A percentile compares a stretch with the other conserved stretches of the same genome.
phyloP scores from a whole-genome alignment of 345 rosid species.

The Salix udensis region DNA sequence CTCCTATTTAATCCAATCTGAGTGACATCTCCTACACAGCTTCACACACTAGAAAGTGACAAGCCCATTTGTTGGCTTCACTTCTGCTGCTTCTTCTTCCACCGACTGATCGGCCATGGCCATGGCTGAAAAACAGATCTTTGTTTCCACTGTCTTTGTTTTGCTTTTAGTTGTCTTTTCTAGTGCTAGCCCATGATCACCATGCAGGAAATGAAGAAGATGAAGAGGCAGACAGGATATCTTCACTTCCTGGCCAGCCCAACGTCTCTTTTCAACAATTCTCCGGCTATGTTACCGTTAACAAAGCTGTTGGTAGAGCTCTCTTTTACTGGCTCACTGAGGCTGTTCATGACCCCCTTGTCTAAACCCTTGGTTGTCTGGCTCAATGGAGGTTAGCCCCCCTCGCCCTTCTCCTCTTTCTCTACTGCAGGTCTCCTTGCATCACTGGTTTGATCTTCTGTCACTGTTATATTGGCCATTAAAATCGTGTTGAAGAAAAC shows the following conservation, averaged over 20 bases:
- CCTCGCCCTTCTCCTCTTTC: not conserved
- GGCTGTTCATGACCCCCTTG: constrained; percentile 46
- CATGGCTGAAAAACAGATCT: constrained; percentile 33
- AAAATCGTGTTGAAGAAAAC: not conserved
- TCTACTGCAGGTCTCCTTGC: not conserved
- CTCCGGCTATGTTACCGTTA: constrained; percentile 85
- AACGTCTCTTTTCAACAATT: constrained; percentile 77
- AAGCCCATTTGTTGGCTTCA: not conserved
- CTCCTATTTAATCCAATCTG: constrained; percentile 32
- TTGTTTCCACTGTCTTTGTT: constrained; percentile 24
- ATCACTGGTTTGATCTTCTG: not conserved
- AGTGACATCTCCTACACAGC: constrained; percentile 11
- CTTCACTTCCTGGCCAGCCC: constrained; percentile 92
- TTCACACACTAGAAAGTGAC: constrained; percentile 17
- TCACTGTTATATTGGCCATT: constrained; percentile 24
- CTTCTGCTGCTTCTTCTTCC: constrained; percentile 3
- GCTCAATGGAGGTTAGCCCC: constrained; percentile 85
- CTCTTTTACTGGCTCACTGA: constrained; percentile 97
- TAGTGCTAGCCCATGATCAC: not conserved
- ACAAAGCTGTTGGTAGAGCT: constrained; percentile 63
- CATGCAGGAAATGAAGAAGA: constrained; percentile 29
- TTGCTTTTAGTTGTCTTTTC: not conserved
- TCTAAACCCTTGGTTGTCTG: constrained; percentile 82
- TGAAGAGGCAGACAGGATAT: constrained; percentile 57
- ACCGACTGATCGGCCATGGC: constrained; percentile 12